Evolutionary conservation across 768 basidiomycete species (phyloP).

Genomic region (Amanita muscaria): DNA sequence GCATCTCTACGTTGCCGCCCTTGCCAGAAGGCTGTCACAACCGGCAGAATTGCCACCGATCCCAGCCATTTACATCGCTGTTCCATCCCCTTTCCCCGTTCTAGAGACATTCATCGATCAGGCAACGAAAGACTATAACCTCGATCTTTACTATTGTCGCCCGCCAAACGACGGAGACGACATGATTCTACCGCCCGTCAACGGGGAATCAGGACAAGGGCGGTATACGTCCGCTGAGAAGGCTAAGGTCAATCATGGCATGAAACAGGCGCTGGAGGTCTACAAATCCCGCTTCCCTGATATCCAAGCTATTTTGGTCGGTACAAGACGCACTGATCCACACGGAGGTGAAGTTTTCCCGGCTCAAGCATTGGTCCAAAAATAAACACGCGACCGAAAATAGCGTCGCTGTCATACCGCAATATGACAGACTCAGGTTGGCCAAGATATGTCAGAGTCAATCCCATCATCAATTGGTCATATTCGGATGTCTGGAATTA

Average conservation of each 20-base stretch:
- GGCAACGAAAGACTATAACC: slow-evolving; percentile 51
- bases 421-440: slow-evolving; percentile 84
- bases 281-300: slow-evolving; percentile 63
- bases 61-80: slow-evolving; percentile 79
- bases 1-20: slow-evolving; percentile 73
- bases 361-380: background rate
- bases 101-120: slow-evolving; percentile 79
- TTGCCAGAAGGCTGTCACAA: slow-evolving; percentile 37
- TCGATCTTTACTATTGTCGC: slow-evolving; percentile 63
- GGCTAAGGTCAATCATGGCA: slow-evolving; percentile 55
- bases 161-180: slow-evolving; percentile 39
- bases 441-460: slow-evolving; percentile 85
- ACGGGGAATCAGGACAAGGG: slow-evolving; percentile 14
- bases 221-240: slow-evolving; percentile 36
- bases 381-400: slow-evolving; percentile 4
- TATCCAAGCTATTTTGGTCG: slow-evolving; percentile 78
- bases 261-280: slow-evolving; percentile 66
- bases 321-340: slow-evolving; percentile 84
- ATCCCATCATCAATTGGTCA: slow-evolving; percentile 94
- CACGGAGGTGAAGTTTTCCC: slow-evolving; percentile 67
- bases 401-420: slow-evolving; percentile 63
- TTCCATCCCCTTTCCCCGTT: slow-evolving; percentile 76
- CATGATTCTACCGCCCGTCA: slow-evolving; percentile 29
- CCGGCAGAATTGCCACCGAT: slow-evolving; percentile 36
- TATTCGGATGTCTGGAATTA: slow-evolving; percentile 89